Evolutionary conservation across 1,284 basidiomycete genomes (phyloP).

Genomic region (Cutaneotrichosporon arboriforme): DNA sequence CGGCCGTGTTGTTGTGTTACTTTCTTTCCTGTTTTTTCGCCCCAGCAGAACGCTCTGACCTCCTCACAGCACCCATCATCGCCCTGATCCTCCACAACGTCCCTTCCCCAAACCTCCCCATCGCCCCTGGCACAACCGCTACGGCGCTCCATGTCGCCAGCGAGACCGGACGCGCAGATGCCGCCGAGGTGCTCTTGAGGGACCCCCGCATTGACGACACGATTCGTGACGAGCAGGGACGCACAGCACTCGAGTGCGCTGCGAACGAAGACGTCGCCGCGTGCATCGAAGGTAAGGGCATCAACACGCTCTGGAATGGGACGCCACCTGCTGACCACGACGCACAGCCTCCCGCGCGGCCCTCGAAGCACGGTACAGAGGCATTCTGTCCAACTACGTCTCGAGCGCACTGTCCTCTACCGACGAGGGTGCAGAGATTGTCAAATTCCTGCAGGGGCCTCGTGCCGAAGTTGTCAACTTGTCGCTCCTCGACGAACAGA

Average conservation of each 20-base stretch:
- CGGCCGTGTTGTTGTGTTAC: background rate
- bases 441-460: constrained; percentile 54
- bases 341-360: constrained; percentile 68
- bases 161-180: constrained; percentile 70
- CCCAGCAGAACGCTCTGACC: background rate
- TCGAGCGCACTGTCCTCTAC: constrained; percentile 54
- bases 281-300: constrained; percentile 62
- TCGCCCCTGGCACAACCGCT: constrained; percentile 64
- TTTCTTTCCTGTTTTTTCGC: background rate
- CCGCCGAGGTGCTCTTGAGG: constrained; percentile 65
- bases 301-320: background rate
- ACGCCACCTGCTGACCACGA: background rate
- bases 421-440: constrained; percentile 38
- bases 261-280: constrained; percentile 60
- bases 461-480: constrained; percentile 47
- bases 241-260: constrained; percentile 67
- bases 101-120: constrained; percentile 46
- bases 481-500: constrained; percentile 60
- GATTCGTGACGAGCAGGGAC: constrained; percentile 63
- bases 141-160: constrained; percentile 85
- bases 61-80: constrained; percentile 56
- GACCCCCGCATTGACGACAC: constrained; percentile 79
- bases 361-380: constrained; percentile 69
- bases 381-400: constrained; percentile 66
- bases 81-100: constrained; percentile 64